A percentile compares a stretch with the other conserved stretches of the same genome.
Conservation (phyloP, 116 monocot species). For the Papilionanthe hybrid region DNA sequence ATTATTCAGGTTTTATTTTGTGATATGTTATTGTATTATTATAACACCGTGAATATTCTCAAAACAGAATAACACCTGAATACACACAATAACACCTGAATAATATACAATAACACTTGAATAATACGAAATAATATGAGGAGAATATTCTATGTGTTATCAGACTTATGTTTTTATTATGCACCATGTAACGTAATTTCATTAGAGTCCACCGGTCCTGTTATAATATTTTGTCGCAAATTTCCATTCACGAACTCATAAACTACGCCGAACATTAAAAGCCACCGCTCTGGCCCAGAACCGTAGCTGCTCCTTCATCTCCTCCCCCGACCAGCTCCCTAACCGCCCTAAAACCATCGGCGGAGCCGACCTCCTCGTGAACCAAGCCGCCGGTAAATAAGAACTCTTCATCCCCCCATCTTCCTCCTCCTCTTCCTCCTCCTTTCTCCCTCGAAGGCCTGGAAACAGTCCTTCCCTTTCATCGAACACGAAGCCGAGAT, state of each 20-base stretch:
- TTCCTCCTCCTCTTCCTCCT: neutral
- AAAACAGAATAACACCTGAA: no score
- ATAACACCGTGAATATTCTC: no score
- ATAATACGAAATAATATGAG: no score
- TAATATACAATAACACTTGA: no score
- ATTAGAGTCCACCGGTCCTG: no score
- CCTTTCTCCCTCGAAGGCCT: slow-evolving; percentile 17
- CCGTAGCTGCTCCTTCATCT: slow-evolving; percentile 60
- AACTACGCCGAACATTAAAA: slow-evolving; percentile 14
- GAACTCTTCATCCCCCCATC: slow-evolving; percentile 16
- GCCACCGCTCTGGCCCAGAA: slow-evolving; percentile 75
- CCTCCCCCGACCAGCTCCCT: slow-evolving; percentile 29
- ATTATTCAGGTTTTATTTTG: no score
- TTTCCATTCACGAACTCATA: neutral
- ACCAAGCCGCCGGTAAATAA: slow-evolving; percentile 55
- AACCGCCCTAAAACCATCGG: slow-evolving; percentile 23
- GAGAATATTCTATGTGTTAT: no score
- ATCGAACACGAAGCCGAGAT: slow-evolving; percentile 65
- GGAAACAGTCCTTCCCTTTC: slow-evolving; percentile 35
- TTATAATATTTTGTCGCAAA: no score
- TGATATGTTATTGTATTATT: no score
- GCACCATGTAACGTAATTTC: no score
- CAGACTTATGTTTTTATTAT: no score
- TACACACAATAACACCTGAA: no score
- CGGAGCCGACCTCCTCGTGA: slow-evolving; percentile 23